Evolutionary conservation across 192 early-diverging fungal genomes (phyloP).

Genomic region (Coemansia sp.): DNA sequence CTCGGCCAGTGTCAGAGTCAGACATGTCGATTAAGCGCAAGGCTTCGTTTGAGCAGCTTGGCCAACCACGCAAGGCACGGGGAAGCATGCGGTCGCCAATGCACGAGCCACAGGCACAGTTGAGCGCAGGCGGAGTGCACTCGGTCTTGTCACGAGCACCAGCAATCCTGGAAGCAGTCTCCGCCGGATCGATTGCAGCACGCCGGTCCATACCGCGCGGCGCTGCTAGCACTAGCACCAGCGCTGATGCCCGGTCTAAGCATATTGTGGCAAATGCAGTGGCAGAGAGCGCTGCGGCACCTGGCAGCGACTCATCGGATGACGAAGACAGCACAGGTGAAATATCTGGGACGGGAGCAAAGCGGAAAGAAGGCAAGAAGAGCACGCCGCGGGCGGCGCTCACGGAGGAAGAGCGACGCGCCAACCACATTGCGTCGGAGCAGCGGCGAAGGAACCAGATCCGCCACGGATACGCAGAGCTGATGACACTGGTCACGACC

Average conservation of each 20-base stretch:
- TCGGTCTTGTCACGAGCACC: background rate
- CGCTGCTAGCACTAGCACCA: background rate
- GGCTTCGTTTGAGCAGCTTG: slow-evolving; percentile 40
- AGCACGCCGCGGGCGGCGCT: slow-evolving; percentile 59
- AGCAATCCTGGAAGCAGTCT: slow-evolving; percentile 2
- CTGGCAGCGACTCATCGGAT: background rate
- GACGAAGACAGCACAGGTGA: background rate
- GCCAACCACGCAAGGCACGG: slow-evolving; percentile 39
- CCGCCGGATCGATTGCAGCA: slow-evolving; percentile 4
- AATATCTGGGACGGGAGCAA: background rate
- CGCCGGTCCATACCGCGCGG: background rate
- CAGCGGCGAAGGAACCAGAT: slow-evolving; percentile 92
- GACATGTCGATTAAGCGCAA: slow-evolving; percentile 49
- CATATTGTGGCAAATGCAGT: background rate
- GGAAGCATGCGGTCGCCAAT: slow-evolving; percentile 35
- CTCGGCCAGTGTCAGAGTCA: slow-evolving; percentile 36
- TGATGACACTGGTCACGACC: slow-evolving; percentile 82
- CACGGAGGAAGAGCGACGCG: slow-evolving; percentile 86
- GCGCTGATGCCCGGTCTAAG: background rate
- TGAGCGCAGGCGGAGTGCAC: slow-evolving; percentile 1
- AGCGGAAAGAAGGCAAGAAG: slow-evolving; percentile 41
- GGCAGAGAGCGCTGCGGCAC: background rate
- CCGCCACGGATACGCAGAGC: slow-evolving; percentile 82
- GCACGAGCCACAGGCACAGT: slow-evolving; percentile 14
- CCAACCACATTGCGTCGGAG: slow-evolving; percentile 94